These are phyloP conservation scores for Lactarius hengduanensis DNA, from an alignment of 768 basidiomycete species.

Conservation along the genomic window DNA sequence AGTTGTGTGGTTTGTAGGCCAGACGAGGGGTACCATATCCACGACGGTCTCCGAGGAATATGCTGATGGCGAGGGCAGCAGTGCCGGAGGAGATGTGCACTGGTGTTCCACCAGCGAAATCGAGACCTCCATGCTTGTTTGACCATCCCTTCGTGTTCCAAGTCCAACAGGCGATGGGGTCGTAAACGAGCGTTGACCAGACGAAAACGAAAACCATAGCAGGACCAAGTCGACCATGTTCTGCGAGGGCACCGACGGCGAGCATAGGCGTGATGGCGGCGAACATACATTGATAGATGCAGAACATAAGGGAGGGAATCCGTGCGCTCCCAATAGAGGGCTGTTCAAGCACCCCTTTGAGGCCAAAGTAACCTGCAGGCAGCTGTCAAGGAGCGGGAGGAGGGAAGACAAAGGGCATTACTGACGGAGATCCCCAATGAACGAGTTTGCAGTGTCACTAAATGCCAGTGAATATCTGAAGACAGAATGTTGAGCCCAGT, in stretches of 20 bases:
- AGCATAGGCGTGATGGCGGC: conserved; percentile 89
- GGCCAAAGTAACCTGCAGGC: conserved; percentile 69
- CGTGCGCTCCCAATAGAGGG: conserved; percentile 71
- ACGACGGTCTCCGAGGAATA: conserved; percentile 87
- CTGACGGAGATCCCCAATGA: conserved; percentile 83
- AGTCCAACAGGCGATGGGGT: conserved; percentile 95
- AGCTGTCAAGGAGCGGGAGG: not conserved
- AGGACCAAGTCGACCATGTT: conserved; percentile 83
- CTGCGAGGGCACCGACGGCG: conserved; percentile 90
- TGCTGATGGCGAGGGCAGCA: conserved; percentile 85
- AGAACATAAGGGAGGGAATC: conserved; percentile 74
- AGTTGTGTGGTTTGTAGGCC: conserved; percentile 93
- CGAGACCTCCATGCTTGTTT: conserved; percentile 74
- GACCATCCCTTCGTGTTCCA: conserved; percentile 87
- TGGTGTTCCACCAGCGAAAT: conserved; percentile 94
- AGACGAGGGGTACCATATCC: conserved; percentile 90
- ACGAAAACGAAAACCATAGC: conserved; percentile 85
- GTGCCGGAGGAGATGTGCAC: conserved; percentile 95
- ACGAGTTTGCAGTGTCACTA: conserved; percentile 68
- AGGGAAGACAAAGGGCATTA: conserved; percentile 14
- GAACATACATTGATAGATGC: conserved; percentile 89
- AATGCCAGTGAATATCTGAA: conserved; percentile 78
- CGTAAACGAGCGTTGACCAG: conserved; percentile 88
- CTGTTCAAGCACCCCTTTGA: conserved; percentile 72
- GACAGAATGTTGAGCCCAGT: not conserved